These are phyloP conservation scores for Umbilicus rupestris DNA, from an alignment of 164 flowering plant genomes.

Conservation along the genomic window DNA sequence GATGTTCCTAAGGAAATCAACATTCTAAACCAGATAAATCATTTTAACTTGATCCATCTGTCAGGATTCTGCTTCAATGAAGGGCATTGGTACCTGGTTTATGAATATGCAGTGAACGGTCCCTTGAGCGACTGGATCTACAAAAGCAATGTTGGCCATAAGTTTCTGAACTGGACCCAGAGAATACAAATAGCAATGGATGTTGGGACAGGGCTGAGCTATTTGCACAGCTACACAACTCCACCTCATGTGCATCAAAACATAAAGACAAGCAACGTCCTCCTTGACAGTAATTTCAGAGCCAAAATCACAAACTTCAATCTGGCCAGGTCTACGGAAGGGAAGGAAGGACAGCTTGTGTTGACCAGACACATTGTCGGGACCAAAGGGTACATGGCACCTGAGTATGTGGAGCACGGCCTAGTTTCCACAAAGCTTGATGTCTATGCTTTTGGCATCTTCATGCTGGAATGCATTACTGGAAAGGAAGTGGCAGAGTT, in stretches of 20 bases:
- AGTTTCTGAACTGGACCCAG: constrained; percentile 45
- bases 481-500: constrained; percentile 45
- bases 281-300: constrained; percentile 49
- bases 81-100: constrained; percentile 57
- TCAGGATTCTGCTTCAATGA: constrained; percentile 45
- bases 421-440: constrained; percentile 64
- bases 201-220: constrained; percentile 64
- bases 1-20: constrained; percentile 56
- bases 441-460: constrained; percentile 70
- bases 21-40: constrained; percentile 50
- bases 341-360: constrained; percentile 32
- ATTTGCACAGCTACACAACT: constrained; percentile 53
- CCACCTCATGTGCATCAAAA: constrained; percentile 69
- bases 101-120: constrained; percentile 63
- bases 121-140: constrained; percentile 57
- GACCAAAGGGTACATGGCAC: constrained; percentile 73
- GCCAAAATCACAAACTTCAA: constrained; percentile 65
- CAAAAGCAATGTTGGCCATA: constrained; percentile 12
- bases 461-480: constrained; percentile 55
- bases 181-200: constrained; percentile 59
- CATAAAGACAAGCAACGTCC: constrained; percentile 46
- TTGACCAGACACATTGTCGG: constrained; percentile 52
- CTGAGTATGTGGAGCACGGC: constrained; percentile 74
- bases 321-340: constrained; percentile 38
- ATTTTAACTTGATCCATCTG: constrained; percentile 55